Evolutionary conservation across 169 alveolate genomes (phyloP).

Genomic region (Cryptosporidium meleagridis): DNA sequence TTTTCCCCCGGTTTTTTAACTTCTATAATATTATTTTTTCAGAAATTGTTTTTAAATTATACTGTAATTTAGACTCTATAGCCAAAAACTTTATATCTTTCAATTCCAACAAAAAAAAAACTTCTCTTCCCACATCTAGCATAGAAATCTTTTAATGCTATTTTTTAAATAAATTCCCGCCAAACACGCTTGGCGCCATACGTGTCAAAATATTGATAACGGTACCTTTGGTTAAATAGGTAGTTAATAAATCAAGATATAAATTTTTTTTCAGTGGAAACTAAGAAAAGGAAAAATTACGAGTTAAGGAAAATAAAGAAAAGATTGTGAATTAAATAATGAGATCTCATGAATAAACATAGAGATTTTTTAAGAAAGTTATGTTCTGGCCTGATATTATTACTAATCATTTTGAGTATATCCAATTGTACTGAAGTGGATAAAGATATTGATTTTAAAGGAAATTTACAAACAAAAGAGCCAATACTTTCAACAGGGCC

Average conservation of each 20-base stretch:
- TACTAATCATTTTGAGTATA: background rate
- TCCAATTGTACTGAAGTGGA: background rate
- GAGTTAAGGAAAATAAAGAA: background rate
- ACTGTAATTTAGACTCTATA: too few species aligned
- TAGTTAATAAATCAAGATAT: background rate
- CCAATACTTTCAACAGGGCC: background rate
- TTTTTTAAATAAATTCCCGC: background rate
- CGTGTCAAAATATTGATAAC: background rate
- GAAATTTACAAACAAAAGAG: background rate
- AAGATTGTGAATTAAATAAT: background rate
- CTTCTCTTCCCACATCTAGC: background rate
- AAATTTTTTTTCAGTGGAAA: background rate
- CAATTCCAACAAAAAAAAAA: background rate
- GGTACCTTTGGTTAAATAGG: background rate
- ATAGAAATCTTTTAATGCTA: background rate
- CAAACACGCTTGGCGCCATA: background rate
- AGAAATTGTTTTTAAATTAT: too few species aligned
- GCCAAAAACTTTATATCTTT: too few species aligned
- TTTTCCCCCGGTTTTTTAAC: background rate
- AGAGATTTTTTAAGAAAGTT: background rate
- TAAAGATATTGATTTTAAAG: background rate
- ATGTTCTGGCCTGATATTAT: background rate
- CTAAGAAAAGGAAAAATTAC: background rate
- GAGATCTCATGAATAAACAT: conserved; percentile 24
- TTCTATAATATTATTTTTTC: too few species aligned